A percentile compares a stretch with the other conserved stretches of the same genome.
These are phyloP conservation scores for Phytophthora hibernalis DNA, from an alignment of 352 stramenopile species.

Conservation along the genomic window DNA sequence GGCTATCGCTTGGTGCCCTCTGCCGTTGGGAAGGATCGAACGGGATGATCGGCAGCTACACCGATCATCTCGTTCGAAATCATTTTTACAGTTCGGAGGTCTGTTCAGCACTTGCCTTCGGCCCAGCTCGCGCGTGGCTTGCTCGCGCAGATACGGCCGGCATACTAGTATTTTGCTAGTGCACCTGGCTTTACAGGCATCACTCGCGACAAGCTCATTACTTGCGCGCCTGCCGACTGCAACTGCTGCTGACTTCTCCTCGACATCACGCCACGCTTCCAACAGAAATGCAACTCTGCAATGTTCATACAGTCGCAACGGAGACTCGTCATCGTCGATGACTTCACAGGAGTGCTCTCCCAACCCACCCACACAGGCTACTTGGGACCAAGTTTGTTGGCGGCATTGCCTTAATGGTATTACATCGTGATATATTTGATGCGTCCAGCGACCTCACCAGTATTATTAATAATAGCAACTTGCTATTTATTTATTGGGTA, in stretches of 20 bases:
- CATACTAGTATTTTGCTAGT: not conserved
- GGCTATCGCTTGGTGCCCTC: constrained; percentile 11
- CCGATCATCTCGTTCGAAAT: constrained; percentile 23
- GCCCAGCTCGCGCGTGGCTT: constrained; percentile 2
- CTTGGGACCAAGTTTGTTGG: not conserved
- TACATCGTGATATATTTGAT: not conserved
- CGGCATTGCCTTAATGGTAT: no score
- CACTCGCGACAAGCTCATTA: not conserved
- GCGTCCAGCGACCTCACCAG: no score
- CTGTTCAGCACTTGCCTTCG: constrained; percentile 1
- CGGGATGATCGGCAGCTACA: constrained; percentile 23
- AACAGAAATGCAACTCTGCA: not conserved
- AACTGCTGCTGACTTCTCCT: not conserved
- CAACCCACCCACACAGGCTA: no score
- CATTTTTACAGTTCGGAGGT: constrained; percentile 16
- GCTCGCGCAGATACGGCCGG: no score
- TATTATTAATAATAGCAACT: no score
- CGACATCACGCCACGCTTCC: not conserved
- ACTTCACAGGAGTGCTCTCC: not conserved
- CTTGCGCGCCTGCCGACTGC: not conserved
- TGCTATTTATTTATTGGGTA: no score
- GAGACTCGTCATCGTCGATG: not conserved
- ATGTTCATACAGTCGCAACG: not conserved
- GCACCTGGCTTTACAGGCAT: not conserved
- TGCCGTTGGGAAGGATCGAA: constrained; percentile 32